Conservation (phyloP, 2,329 filamentous ascomycete species). For the Clarireedia hainanense region DNA sequence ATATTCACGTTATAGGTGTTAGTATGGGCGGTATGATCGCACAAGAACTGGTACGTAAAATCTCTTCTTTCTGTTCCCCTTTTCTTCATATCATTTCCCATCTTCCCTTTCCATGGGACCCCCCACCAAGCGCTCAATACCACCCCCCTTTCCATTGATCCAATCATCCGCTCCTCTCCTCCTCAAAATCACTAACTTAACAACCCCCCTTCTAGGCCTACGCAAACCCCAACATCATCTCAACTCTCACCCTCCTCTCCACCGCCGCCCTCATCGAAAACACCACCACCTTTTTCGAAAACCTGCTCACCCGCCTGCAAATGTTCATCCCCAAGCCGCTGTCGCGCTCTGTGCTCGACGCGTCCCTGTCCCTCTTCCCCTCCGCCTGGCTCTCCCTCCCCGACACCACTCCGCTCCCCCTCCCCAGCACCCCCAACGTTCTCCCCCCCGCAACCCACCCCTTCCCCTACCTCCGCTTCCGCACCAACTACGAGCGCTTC, state of each 20-base stretch:
- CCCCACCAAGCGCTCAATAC: neutral
- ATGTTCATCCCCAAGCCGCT: slow-evolving; percentile 63
- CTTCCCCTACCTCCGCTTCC: slow-evolving; percentile 47
- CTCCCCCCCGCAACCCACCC: slow-evolving; percentile 26
- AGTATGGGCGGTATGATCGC: slow-evolving; percentile 90
- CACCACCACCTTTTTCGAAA: slow-evolving; percentile 54
- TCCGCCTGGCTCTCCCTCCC: slow-evolving; percentile 52
- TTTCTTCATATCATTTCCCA: neutral
- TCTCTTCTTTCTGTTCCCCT: slow-evolving; percentile 4
- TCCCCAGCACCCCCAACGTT: slow-evolving; percentile 33
- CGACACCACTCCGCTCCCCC: slow-evolving; percentile 45
- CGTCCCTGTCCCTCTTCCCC: slow-evolving; percentile 60
- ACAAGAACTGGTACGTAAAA: slow-evolving; percentile 58
- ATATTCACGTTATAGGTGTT: slow-evolving; percentile 65
- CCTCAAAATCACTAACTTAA: neutral
- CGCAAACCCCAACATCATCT: slow-evolving; percentile 44
- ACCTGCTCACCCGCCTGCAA: slow-evolving; percentile 48
- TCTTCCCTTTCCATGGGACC: neutral
- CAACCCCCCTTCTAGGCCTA: slow-evolving; percentile 31
- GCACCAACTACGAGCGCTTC: slow-evolving; percentile 73
- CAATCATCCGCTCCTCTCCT: neutral
- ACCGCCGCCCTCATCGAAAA: slow-evolving; percentile 55
- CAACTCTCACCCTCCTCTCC: slow-evolving; percentile 50
- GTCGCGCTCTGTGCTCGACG: slow-evolving; percentile 56
- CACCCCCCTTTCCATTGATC: neutral